Percentiles rank a stretch among this genome's conserved stretches.
phyloP scores from a whole-genome alignment of 179 eudicot genomes.

The Camellia oleifera region DNA sequence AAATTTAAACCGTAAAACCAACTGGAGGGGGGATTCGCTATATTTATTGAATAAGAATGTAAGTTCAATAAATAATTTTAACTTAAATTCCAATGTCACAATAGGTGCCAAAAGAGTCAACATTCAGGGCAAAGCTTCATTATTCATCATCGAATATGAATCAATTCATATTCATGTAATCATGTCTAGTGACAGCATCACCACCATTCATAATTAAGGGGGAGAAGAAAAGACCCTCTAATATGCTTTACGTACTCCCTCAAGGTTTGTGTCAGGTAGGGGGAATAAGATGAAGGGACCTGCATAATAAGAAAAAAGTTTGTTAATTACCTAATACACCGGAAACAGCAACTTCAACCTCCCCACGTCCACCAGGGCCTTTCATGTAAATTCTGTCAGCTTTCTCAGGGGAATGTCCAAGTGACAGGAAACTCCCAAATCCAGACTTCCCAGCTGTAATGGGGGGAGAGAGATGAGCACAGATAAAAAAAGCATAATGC shows the following conservation, averaged over 20 bases:
- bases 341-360: slow-evolving; percentile 98
- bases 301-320: background rate
- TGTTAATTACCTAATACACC: slow-evolving; percentile 72
- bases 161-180: background rate
- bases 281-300: background rate
- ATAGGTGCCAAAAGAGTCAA: background rate
- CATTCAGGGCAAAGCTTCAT: background rate
- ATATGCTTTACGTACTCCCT: background rate
- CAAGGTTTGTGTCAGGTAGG: background rate
- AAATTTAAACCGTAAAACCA: too few relatives aligned
- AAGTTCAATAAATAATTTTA: background rate
- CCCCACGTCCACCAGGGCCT: slow-evolving; percentile 99
- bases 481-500: too few relatives aligned
- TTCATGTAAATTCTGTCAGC: slow-evolving; percentile 88
- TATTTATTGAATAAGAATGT: background rate
- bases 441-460: slow-evolving; percentile 77
- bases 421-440: slow-evolving; percentile 87
- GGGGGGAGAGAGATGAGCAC: background rate
- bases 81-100: background rate
- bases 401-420: slow-evolving; percentile 73
- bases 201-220: background rate
- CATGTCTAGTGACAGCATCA: background rate
- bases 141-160: background rate
- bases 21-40: background rate
- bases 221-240: background rate